Conservation (phyloP, 1,284 basidiomycete species). For the Stygiomarasmius scandens region DNA sequence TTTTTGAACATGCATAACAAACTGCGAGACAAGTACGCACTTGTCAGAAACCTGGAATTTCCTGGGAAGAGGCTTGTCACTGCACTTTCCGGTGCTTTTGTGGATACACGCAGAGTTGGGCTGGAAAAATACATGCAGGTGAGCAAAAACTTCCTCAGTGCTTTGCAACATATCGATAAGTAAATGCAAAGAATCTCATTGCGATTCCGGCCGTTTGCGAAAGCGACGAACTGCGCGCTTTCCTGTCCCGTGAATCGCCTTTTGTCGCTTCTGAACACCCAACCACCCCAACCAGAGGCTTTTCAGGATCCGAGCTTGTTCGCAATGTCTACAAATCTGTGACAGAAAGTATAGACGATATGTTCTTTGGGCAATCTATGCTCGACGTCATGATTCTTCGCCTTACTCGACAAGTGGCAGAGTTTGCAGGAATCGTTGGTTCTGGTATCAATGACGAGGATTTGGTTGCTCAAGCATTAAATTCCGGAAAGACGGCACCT, state of each 20-base stretch:
- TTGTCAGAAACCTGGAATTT: slow-evolving; percentile 78
- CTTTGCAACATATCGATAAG: slow-evolving; percentile 2
- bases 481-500: slow-evolving; percentile 63
- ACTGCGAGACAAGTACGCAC: slow-evolving; percentile 72
- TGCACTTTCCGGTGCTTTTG: slow-evolving; percentile 77
- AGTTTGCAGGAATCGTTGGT: slow-evolving; percentile 82
- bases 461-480: slow-evolving; percentile 76
- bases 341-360: slow-evolving; percentile 90
- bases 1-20: slow-evolving; percentile 89
- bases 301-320: slow-evolving; percentile 76
- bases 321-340: slow-evolving; percentile 86
- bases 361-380: slow-evolving; percentile 92
- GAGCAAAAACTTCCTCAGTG: slow-evolving; percentile 24
- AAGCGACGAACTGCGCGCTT: slow-evolving; percentile 80
- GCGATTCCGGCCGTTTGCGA: slow-evolving; percentile 78
- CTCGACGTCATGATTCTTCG: slow-evolving; percentile 90
- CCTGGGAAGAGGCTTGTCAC: slow-evolving; percentile 91
- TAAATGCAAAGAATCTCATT: slow-evolving; percentile 63
- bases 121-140: slow-evolving; percentile 93
- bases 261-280: slow-evolving; percentile 62
- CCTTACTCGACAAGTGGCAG: slow-evolving; percentile 85
- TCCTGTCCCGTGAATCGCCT: slow-evolving; percentile 86
- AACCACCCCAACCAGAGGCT: slow-evolving; percentile 39
- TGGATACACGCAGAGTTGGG: slow-evolving; percentile 78
- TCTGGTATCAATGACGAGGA: slow-evolving; percentile 83